Evolutionary conservation across 108 stramenopile species (phyloP).

Genomic region (Mediolabrus comicus): DNA sequence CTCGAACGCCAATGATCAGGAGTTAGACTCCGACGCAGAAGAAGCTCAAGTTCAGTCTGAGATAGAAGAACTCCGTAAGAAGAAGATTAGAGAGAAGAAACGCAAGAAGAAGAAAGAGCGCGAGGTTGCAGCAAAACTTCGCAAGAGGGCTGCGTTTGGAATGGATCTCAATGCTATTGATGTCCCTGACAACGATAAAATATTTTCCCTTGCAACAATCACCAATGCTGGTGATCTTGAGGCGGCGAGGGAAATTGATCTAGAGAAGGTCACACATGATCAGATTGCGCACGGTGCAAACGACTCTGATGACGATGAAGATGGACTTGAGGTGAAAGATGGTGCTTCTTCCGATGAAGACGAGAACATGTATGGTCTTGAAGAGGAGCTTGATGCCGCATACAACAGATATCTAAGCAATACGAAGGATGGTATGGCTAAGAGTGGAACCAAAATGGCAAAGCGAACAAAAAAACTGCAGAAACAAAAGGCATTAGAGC

Average conservation of each 20-base stretch:
- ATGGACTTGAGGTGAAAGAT: constrained; percentile 37
- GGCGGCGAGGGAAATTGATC: constrained; percentile 76
- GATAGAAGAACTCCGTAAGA: constrained; percentile 61
- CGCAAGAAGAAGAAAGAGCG: constrained; percentile 90
- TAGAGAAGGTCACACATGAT: constrained; percentile 72
- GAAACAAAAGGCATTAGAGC: constrained; percentile 75
- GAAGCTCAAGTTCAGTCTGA: constrained; percentile 83
- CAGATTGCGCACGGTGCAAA: constrained; percentile 53
- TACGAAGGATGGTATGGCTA: constrained; percentile 75
- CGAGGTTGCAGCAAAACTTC: constrained; percentile 75
- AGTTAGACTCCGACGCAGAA: constrained; percentile 76
- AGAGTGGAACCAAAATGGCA: constrained; percentile 75
- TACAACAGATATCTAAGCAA: constrained; percentile 80
- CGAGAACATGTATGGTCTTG: constrained; percentile 60
- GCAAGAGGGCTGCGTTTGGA: constrained; percentile 79
- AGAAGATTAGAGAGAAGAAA: constrained; percentile 76
- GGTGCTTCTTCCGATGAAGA: constrained; percentile 48
- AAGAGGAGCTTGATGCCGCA: constrained; percentile 82
- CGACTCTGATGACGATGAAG: constrained; percentile 43
- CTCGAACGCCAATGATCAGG: constrained; percentile 41
- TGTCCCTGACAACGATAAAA: constrained; percentile 79
- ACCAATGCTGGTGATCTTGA: constrained; percentile 63
- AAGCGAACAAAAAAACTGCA: constrained; percentile 82
- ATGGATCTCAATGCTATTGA: constrained; percentile 91
- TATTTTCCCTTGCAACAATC: constrained; percentile 80